Percentiles rank a stretch among this genome's conserved stretches.
These are phyloP conservation scores for Scytalidium lignicola DNA, from an alignment of 2,329 filamentous ascomycete genomes.

Conservation along the genomic window DNA sequence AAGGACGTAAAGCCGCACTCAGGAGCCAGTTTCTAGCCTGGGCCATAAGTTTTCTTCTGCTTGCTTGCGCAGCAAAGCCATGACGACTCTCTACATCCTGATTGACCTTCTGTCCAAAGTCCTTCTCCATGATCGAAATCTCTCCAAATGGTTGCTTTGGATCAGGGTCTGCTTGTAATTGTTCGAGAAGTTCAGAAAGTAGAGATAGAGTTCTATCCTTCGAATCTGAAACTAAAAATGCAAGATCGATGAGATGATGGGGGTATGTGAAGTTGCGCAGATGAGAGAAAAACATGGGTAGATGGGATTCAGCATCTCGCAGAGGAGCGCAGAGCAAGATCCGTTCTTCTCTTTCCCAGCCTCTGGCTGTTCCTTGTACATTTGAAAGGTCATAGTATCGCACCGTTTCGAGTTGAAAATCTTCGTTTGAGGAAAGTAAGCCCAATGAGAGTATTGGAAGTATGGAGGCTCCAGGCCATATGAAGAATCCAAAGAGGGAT, in stretches of 20 bases:
- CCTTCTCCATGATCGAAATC: slow-evolving; percentile 96
- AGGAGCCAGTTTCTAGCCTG: slow-evolving; percentile 96
- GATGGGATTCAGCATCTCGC: slow-evolving; percentile 84
- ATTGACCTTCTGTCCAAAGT: slow-evolving; percentile 96
- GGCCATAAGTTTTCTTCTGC: slow-evolving; percentile 92
- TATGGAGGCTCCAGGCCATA: slow-evolving; percentile 62
- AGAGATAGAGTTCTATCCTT: slow-evolving; percentile 83
- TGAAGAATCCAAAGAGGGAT: slow-evolving; percentile 66
- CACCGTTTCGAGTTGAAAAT: slow-evolving; percentile 85
- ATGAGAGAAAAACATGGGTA: slow-evolving; percentile 98
- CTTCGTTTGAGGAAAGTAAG: slow-evolving; percentile 60
- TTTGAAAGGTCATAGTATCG: slow-evolving; percentile 95
- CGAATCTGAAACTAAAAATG: slow-evolving; percentile 95
- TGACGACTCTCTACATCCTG: slow-evolving; percentile 97
- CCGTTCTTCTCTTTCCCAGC: slow-evolving; percentile 94
- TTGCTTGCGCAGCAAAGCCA: slow-evolving; percentile 93
- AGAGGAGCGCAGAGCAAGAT: slow-evolving; percentile 93
- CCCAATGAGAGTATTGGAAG: slow-evolving; percentile 64
- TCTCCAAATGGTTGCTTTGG: slow-evolving; percentile 84
- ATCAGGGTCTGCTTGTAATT: slow-evolving; percentile 75
- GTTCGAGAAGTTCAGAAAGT: slow-evolving; percentile 68
- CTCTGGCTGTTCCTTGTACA: slow-evolving; percentile 83
- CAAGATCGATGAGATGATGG: slow-evolving; percentile 91
- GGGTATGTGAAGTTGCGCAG: slow-evolving; percentile 95
- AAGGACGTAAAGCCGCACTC: slow-evolving; percentile 85